Evolutionary conservation across 1,139 yeast species (phyloP), one percentile per base, ranked within the genome.

Genomic region (Candida gigantensis): DNA sequence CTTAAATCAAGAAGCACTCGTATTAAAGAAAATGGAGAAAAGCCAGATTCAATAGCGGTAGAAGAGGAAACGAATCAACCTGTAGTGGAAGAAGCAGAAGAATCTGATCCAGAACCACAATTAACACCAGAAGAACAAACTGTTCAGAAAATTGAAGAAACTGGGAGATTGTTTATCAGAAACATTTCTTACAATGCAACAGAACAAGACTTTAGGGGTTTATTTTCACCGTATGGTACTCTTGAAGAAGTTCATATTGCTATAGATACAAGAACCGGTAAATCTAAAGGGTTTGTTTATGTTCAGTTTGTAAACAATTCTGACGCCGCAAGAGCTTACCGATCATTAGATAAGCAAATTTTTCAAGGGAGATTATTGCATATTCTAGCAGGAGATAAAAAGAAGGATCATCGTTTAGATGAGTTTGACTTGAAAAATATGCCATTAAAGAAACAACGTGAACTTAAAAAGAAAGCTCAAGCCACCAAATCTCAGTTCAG

Each of bases 301-400:
- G 73, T 89, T 8, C 82, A 84, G 56, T 92, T 85, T 57, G 63
- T 60, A 17, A 68, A 77, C 43, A 71, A 84, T 8, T 74, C 73
- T 10, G 83, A 84, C 52, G 98, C 98, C 0, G 79, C 84, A 1
- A 56, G 65, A 20, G 97, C 97, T 0, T 90, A 70, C 56, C 63
- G 73, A 34, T 75, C 73, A 8, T 67, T 90, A 38, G 98, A 92
- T 58, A 89, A 89, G 53, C 84, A 86, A 52, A 84, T 88, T 55
- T 92, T 87, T 68, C 97, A 92, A 63, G 98, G 99, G 37, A 79
- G 99, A 50, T 71, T 94, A 39, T 65, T 92, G 37, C 98, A 92
- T 62, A 84, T 94, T 41, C 66, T 94, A 38, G 92, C 97, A 4
- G 97, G 84, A 2, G 83, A 87, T 37, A 78, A 77, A 39, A 89